These are phyloP conservation scores for Cladosporium sp. DNA, from an alignment of 2,329 filamentous ascomycete species.

Conservation along the genomic window DNA sequence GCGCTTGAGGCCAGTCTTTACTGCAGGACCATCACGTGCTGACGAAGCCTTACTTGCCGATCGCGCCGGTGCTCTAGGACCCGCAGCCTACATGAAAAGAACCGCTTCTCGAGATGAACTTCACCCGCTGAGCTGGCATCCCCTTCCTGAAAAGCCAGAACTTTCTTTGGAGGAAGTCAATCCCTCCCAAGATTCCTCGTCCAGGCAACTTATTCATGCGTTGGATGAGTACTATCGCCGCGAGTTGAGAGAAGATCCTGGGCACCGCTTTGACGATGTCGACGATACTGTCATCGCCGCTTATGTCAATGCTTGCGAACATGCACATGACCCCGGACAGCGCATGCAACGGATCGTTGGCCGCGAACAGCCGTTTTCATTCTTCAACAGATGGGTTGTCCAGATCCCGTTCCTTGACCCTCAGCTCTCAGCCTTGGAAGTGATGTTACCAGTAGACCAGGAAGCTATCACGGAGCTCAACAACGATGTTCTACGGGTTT, in stretches of 20 bases:
- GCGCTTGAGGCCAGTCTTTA: too few species aligned
- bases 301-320: not conserved
- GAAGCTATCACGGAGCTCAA: not conserved
- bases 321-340: not conserved
- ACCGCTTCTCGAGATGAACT: not conserved
- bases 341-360: not conserved
- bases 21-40: too few species aligned
- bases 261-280: not conserved
- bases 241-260: not conserved
- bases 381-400: not conserved
- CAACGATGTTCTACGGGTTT: slow-evolving; percentile 1
- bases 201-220: not conserved
- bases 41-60: too few species aligned
- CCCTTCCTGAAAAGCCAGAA: not conserved
- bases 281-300: not conserved
- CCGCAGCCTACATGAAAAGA: too few species aligned
- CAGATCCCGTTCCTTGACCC: not conserved
- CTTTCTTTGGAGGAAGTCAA: not conserved
- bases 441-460: not conserved
- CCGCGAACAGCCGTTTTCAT: not conserved
- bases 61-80: too few species aligned
- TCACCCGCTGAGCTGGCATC: not conserved
- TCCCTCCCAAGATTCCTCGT: not conserved
- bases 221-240: not conserved
- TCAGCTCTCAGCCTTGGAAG: not conserved